A percentile compares a stretch with the other conserved stretches of the same genome.
phyloP scores from a whole-genome alignment of 2,329 filamentous ascomycete species.

The Fusarium avenaceum region DNA sequence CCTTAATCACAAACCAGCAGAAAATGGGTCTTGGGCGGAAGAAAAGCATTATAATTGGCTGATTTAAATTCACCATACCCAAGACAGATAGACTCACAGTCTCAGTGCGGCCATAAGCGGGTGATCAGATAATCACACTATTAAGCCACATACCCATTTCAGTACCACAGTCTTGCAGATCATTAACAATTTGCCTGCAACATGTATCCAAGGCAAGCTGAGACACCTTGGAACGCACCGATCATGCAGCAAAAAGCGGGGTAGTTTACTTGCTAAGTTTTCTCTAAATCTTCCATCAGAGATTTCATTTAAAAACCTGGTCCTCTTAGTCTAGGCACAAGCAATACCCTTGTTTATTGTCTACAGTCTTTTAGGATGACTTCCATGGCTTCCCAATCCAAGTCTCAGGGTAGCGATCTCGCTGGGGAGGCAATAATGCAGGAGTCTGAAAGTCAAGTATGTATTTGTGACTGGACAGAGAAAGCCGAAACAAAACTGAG shows the following conservation, averaged over 20 bases:
- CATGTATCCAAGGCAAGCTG: not conserved
- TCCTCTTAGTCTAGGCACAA: not conserved
- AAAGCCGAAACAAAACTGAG: not conserved
- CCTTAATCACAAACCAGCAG: not conserved
- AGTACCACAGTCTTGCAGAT: not conserved
- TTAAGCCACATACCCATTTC: constrained; percentile 1
- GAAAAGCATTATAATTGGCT: not conserved
- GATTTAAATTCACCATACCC: not conserved
- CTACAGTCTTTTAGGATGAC: not conserved
- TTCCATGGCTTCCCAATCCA: not conserved
- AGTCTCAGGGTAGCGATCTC: no score
- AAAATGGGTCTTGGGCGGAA: not conserved
- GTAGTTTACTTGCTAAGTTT: not conserved
- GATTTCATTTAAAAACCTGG: not conserved
- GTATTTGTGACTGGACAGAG: constrained; percentile 8
- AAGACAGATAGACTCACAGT: not conserved
- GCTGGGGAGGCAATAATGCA: not conserved
- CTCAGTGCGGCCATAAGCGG: not conserved
- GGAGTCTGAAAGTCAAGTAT: not conserved
- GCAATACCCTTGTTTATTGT: not conserved
- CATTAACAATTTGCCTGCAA: not conserved
- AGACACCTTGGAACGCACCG: not conserved
- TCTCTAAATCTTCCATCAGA: rapidly evolving
- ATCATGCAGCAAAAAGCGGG: not conserved
- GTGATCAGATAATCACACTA: not conserved